These are phyloP conservation scores for Monotropa hypopitys DNA, from an alignment of 179 eudicot genomes.

Conservation along the genomic window DNA sequence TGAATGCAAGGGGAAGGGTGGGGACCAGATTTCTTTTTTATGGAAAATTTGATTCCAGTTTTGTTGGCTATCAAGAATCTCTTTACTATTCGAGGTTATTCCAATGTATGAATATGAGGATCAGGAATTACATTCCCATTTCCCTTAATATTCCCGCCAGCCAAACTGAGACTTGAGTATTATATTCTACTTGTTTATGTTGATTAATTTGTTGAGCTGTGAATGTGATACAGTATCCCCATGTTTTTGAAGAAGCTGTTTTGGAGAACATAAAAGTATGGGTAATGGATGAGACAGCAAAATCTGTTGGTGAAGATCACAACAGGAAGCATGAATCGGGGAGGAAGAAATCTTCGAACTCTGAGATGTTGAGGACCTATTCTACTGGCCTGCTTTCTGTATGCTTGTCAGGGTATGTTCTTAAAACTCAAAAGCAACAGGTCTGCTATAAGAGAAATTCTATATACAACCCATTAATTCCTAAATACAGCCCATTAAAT, in stretches of 20 bases:
- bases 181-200: background rate
- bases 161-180: background rate
- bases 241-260: slow-evolving; percentile 83
- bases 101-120: background rate
- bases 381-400: slow-evolving; percentile 85
- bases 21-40: too few species aligned
- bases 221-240: slow-evolving; percentile 54
- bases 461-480: too few species aligned
- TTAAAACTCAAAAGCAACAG: background rate
- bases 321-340: slow-evolving; percentile 43
- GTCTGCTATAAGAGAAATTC: too few species aligned
- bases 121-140: background rate
- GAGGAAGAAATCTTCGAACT: slow-evolving; percentile 42
- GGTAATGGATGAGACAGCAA: slow-evolving; percentile 58
- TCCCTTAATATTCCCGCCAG: background rate
- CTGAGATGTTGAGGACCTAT: slow-evolving; percentile 81
- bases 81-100: too few species aligned
- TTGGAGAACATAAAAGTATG: slow-evolving; percentile 64
- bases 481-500: too few species aligned
- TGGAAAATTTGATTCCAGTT: too few species aligned
- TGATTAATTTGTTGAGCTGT: slow-evolving; percentile 3
- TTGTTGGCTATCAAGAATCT: too few species aligned
- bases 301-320: slow-evolving; percentile 31
- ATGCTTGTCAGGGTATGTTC: slow-evolving; percentile 63
- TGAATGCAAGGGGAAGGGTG: too few species aligned